A percentile compares a stretch with the other conserved stretches of the same genome.
Evolutionary conservation across 2,329 filamentous ascomycete genomes (phyloP).

Genomic region (Setomelanomma holmii): DNA sequence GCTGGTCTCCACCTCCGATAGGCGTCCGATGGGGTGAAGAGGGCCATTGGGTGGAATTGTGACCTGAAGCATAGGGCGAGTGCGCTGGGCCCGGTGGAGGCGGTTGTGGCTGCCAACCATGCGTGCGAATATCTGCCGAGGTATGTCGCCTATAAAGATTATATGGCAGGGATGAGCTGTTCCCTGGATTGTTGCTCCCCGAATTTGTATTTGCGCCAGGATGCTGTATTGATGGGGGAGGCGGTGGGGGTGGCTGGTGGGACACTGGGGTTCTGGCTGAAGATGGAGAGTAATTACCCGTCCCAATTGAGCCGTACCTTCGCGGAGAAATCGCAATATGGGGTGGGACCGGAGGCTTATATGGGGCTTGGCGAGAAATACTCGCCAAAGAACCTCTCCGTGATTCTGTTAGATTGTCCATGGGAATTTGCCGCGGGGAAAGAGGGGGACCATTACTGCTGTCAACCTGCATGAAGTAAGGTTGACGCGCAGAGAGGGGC

Average conservation of each 20-base stretch:
- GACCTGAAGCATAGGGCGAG: constrained; percentile 72
- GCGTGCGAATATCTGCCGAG: constrained; percentile 86
- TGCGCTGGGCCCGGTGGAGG: constrained; percentile 55
- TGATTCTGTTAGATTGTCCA: constrained; percentile 71
- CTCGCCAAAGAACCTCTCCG: constrained; percentile 70
- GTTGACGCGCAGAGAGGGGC: constrained; percentile 62
- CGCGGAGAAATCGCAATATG: constrained; percentile 80
- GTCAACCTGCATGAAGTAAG: constrained; percentile 53
- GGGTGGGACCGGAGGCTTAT: constrained; percentile 81
- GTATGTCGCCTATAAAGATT: constrained; percentile 87
- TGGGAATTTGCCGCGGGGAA: constrained; percentile 84
- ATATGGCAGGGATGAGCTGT: constrained; percentile 62
- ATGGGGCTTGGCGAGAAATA: constrained; percentile 66
- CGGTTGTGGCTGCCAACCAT: constrained; percentile 67
- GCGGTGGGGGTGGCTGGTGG: constrained; percentile 64
- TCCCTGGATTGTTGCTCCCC: constrained; percentile 48
- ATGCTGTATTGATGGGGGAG: constrained; percentile 70
- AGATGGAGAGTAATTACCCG: constrained; percentile 72
- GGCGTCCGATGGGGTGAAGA: constrained; percentile 65
- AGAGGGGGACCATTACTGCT: constrained; percentile 69
- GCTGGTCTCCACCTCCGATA: constrained; percentile 66
- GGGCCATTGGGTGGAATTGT: constrained; percentile 69
- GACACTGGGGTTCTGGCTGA: constrained; percentile 75
- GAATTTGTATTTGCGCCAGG: constrained; percentile 62
- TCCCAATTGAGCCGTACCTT: constrained; percentile 86